phyloP scores from a whole-genome alignment of 768 basidiomycete genomes.

The Cyclocybe cylindracea region DNA sequence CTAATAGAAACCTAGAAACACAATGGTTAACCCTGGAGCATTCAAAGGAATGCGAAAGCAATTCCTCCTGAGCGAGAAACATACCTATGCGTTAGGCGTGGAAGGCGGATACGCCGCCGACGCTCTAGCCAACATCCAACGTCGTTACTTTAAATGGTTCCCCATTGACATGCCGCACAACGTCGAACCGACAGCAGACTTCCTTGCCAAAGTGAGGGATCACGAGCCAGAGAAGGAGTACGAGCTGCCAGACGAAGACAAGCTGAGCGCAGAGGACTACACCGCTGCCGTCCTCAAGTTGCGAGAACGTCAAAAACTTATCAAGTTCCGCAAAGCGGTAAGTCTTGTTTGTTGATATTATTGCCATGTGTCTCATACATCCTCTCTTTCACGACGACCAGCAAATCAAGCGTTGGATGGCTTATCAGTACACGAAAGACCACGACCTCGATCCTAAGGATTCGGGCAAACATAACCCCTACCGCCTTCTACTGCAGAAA shows the following conservation, averaged over 20 bases:
- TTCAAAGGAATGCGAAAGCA: neutral
- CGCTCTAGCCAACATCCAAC: neutral
- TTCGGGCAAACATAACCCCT: no score
- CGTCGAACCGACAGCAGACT: no score
- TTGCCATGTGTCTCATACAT: no score
- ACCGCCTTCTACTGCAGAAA: no score
- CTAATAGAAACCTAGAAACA: neutral
- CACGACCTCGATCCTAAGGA: no score
- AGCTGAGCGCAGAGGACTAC: neutral
- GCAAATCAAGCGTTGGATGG: no score
- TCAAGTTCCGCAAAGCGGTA: neutral
- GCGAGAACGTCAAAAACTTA: neutral
- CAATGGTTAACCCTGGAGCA: constrained; percentile 1
- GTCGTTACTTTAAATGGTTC: constrained; percentile 4
- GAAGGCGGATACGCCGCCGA: neutral
- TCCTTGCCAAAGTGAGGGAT: no score
- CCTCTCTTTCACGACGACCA: no score
- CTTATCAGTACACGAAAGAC: no score
- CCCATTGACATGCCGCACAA: neutral
- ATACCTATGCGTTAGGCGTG: neutral
- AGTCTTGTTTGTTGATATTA: neutral
- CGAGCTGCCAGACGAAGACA: neutral
- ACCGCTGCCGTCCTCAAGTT: neutral
- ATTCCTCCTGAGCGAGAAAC: neutral
- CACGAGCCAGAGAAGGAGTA: no score